These are phyloP conservation scores for Pichia thaimueangensis DNA, from an alignment of 805 yeast genomes.

Conservation along the genomic window DNA sequence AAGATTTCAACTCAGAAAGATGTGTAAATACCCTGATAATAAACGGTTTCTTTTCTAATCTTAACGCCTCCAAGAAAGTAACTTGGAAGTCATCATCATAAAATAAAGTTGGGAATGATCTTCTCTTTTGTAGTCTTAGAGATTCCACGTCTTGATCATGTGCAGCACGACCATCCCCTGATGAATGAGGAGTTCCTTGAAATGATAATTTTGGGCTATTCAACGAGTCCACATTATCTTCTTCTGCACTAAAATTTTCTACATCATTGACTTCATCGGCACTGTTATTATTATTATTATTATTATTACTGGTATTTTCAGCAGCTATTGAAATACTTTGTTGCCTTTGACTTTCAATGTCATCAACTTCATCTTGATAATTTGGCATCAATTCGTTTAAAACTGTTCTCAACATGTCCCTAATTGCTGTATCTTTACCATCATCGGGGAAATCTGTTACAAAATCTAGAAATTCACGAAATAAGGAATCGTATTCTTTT, in stretches of 20 bases:
- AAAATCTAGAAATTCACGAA: slow-evolving; percentile 58
- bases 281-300: background rate
- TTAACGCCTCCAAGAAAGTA: slow-evolving; percentile 41
- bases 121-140: slow-evolving; percentile 18
- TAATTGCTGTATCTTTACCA: slow-evolving; percentile 13
- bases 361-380: background rate
- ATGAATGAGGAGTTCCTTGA: background rate
- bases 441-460: slow-evolving; percentile 33
- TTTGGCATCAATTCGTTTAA: slow-evolving; percentile 10
- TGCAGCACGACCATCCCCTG: too few species aligned
- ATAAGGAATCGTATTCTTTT: slow-evolving; percentile 47
- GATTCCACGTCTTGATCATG: slow-evolving; percentile 20
- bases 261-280: background rate
- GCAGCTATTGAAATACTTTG: too few species aligned
- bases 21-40: slow-evolving; percentile 61
- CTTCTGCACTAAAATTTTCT: background rate
- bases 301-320: background rate
- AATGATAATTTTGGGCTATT: background rate
- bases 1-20: slow-evolving; percentile 78
- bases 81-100: slow-evolving; percentile 34
- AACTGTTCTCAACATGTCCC: slow-evolving; percentile 15
- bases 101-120: slow-evolving; percentile 27
- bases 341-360: background rate
- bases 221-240: background rate
- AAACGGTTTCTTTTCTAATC: slow-evolving; percentile 62